A percentile compares a stretch with the other conserved stretches of the same genome.
Conservation (phyloP, 2,329 filamentous ascomycete species). For the Chaetomium strumarium region DNA sequence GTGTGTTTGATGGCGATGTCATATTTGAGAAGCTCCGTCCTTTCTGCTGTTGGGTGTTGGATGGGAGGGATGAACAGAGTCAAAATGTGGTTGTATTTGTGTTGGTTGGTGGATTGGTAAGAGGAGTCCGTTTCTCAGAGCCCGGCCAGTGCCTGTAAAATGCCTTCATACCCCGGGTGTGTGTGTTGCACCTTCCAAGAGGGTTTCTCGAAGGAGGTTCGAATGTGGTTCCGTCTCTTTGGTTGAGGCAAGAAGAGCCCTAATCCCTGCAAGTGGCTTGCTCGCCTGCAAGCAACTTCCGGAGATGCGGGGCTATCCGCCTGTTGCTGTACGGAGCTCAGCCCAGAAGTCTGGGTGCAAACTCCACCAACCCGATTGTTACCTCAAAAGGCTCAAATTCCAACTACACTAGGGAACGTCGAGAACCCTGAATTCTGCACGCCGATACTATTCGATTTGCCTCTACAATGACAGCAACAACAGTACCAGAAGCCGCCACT, state of each 20-base stretch:
- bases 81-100: too few species aligned
- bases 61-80: background rate
- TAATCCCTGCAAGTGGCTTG: conserved; percentile 13
- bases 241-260: conserved; percentile 1
- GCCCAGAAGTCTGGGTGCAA: conserved; percentile 15
- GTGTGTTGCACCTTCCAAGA: too few species aligned
- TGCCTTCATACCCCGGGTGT: too few species aligned
- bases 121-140: too few species aligned
- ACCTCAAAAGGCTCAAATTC: conserved; percentile 1
- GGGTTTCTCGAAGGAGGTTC: background rate
- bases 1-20: conserved; percentile 6
- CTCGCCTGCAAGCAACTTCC: conserved; percentile 10
- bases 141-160: too few species aligned
- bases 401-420: background rate
- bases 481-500: conserved; percentile 47
- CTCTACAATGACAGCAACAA: conserved; percentile 38
- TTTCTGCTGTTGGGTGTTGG: background rate
- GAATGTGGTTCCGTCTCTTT: too few species aligned
- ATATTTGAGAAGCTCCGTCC: background rate
- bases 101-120: too few species aligned
- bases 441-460: background rate
- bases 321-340: conserved; percentile 11
- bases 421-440: background rate
- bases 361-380: conserved; percentile 10
- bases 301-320: conserved; percentile 20